phyloP scores from a whole-genome alignment of 1,284 basidiomycete genomes.

The Mycosarcoma maydis region DNA sequence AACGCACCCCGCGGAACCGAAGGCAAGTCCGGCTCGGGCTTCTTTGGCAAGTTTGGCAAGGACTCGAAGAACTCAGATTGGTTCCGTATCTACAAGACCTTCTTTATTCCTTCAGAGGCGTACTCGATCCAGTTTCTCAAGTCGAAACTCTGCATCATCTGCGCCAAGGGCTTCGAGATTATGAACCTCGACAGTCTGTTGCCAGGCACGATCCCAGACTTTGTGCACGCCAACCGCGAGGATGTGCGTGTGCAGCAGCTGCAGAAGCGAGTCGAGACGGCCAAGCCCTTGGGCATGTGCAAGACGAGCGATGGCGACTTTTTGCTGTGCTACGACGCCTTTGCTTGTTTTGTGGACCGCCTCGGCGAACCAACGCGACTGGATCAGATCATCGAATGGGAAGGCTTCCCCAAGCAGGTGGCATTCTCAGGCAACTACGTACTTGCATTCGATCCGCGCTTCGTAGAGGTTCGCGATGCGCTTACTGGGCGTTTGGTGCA shows the following conservation, averaged over 20 bases:
- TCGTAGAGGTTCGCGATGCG: conserved; percentile 90
- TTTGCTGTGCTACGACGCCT: conserved; percentile 88
- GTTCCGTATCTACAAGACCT: conserved; percentile 91
- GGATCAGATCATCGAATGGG: conserved; percentile 87
- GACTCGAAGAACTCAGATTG: conserved; percentile 83
- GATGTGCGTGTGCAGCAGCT: conserved; percentile 78
- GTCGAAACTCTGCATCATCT: conserved; percentile 88
- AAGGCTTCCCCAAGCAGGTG: conserved; percentile 76
- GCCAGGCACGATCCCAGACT: conserved; percentile 80
- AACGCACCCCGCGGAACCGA: conserved; percentile 80
- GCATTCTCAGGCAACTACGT: conserved; percentile 89
- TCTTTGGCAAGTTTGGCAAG: conserved; percentile 77
- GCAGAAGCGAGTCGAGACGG: conserved; percentile 80
- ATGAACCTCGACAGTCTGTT: conserved; percentile 84
- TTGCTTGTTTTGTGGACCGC: conserved; percentile 77
- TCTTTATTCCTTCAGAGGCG: conserved; percentile 89
- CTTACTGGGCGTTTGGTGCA: conserved; percentile 85
- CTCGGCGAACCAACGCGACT: conserved; percentile 69
- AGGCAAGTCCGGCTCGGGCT: conserved; percentile 72
- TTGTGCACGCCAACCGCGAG: conserved; percentile 73
- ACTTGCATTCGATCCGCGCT: conserved; percentile 86
- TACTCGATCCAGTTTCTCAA: conserved; percentile 89
- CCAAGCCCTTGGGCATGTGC: conserved; percentile 89
- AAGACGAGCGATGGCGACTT: conserved; percentile 81
- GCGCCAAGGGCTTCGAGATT: conserved; percentile 88